Conservation (phyloP, 1,139 yeast species). For the Saccharomycopsis hybrid region DNA sequence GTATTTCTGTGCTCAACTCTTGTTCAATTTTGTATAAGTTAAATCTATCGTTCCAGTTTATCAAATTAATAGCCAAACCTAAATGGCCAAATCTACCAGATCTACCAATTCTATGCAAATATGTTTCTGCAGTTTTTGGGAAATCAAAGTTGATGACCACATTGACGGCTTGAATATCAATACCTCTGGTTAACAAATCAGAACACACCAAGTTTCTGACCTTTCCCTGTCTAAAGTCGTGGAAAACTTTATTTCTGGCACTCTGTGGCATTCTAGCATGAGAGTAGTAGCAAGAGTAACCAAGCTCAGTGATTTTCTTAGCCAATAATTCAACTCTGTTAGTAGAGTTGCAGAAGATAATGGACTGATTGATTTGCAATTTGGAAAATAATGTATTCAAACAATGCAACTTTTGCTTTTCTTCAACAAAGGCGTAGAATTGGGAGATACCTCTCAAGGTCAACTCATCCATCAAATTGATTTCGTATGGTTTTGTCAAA, state of each 20-base stretch:
- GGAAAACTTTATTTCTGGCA: slow-evolving; percentile 96
- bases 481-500: slow-evolving; percentile 87
- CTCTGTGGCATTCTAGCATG: slow-evolving; percentile 98
- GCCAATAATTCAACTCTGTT: slow-evolving; percentile 94
- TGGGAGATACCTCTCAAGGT: slow-evolving; percentile 95
- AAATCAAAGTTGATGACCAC: slow-evolving; percentile 97
- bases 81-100: slow-evolving; percentile 98
- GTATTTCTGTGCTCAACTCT: slow-evolving; percentile 95
- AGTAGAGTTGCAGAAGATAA: slow-evolving; percentile 94
- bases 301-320: slow-evolving; percentile 91
- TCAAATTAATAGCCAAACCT: slow-evolving; percentile 93
- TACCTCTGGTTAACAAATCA: slow-evolving; percentile 95
- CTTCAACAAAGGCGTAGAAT: slow-evolving; percentile 96
- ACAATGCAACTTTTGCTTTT: slow-evolving; percentile 91
- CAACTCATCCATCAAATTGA: slow-evolving; percentile 95
- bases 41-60: slow-evolving; percentile 95
- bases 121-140: slow-evolving; percentile 97
- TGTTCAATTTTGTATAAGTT: slow-evolving; percentile 92
- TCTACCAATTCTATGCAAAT: slow-evolving; percentile 97
- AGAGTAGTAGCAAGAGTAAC: slow-evolving; percentile 93
- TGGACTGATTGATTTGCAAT: slow-evolving; percentile 91
- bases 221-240: slow-evolving; percentile 96
- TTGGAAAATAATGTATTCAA: slow-evolving; percentile 90
- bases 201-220: slow-evolving; percentile 97
- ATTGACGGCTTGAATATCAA: slow-evolving; percentile 97